Percentiles rank a stretch among this genome's conserved stretches.
phyloP scores from a whole-genome alignment of 73 alveolate genomes.

The Breviolum minutum region DNA sequence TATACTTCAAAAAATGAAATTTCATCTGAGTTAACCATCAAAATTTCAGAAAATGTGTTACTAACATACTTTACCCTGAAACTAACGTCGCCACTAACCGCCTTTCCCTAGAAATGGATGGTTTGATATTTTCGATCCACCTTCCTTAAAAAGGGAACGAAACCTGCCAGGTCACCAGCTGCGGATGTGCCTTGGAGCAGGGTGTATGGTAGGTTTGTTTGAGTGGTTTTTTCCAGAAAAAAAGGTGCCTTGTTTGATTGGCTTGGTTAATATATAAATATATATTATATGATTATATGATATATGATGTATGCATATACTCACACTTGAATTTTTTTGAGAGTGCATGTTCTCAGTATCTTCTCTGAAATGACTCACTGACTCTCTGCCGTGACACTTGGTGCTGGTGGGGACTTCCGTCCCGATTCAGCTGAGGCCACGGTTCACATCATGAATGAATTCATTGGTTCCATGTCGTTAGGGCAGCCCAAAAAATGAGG shows the following conservation, averaged over 20 bases:
- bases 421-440: constrained; percentile 11
- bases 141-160: neutral
- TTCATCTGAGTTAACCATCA: too few relatives aligned
- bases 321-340: neutral
- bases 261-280: too few relatives aligned
- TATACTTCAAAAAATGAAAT: too few relatives aligned
- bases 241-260: too few relatives aligned
- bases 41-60: too few relatives aligned
- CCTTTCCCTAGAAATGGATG: too few relatives aligned
- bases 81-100: too few relatives aligned
- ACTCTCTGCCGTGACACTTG: neutral
- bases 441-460: constrained; percentile 86
- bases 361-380: neutral
- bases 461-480: constrained; percentile 70
- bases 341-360: neutral
- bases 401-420: neutral
- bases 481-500: neutral
- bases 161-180: neutral
- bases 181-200: constrained; percentile 43
- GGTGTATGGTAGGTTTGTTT: too few relatives aligned
- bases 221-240: too few relatives aligned
- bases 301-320: too few relatives aligned
- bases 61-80: too few relatives aligned
- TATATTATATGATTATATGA: too few relatives aligned
- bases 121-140: neutral